Evolutionary conservation across 169 alveolate species (phyloP), one percentile per base, ranked within the genome.

Genomic region (Eimeria sp.): DNA sequence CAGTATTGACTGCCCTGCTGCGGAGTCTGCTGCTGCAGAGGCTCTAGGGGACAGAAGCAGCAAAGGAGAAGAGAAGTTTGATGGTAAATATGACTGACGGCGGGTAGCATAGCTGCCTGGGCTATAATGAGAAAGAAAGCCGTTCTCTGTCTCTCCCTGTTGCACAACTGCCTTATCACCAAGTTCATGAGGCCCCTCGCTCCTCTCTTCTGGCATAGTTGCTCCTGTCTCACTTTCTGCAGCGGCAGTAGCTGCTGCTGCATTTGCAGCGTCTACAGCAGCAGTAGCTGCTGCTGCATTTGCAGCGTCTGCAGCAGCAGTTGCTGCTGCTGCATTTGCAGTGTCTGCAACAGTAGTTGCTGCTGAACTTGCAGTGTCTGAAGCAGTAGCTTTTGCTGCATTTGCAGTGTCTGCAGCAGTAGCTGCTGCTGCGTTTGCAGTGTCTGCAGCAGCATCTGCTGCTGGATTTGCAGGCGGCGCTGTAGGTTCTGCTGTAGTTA

Each of bases 1-100:
- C 45, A 27, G 76, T n/a, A 10, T 30, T 54, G 91, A 63, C 91
- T 43, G 76, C 91, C 49, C 89, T 80, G 61, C 89, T 80, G 70
- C 89, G 5, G 89, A 27, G n/a, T 47, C 70, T 16, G 30, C 89
- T 43, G 91, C 91, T 54, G 91, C 91, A 30, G 91, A 51, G 14
- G 91, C 76, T 22, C 76, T 61, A 43, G 91, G 91, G 11, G 91
- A 83, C 75, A 83, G 58, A 47, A 83, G 91, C 91, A 83, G 76
- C 91, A 83, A 30, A 10, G 91, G 91, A 34, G 91, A 83, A 10
- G 91, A 83, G 14, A 83, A 83, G 30, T 49, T 83, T 11, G 91
- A 83, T 5, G 91, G 57, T 54, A 80, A 45, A n/a, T 43, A 80
- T 2, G 89, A 80, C 0, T 80, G 61, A 18, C 89, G 89, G 45